Base-by-base conservation (phyloP, 176 grass and related monocot species). In the Guadua angustifolia region DNA sequence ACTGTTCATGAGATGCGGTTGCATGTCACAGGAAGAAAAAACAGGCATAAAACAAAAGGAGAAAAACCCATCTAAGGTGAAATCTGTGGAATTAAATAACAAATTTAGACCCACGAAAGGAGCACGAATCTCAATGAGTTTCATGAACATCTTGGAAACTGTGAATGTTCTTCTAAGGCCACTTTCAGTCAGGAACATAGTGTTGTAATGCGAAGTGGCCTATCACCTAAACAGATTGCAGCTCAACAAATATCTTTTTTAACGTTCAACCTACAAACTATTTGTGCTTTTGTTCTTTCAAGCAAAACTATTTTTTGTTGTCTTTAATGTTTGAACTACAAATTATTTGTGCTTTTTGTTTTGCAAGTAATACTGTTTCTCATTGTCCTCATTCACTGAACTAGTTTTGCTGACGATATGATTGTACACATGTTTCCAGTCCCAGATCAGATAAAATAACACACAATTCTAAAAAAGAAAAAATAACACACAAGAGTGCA, bases 391-490 rank as follows among this genome's bases (percentile, higher is more conserved):
- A 59, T 24, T 22, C 56, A 24, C 9, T 59, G 10, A 77, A 50
- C 51, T 46, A 62, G 18, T 81, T 83, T 71, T 81, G 15, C 10
- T 38, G 29, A 64, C 21, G 72, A 38, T 62, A 89, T 63, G 52
- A 71, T 58, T 9, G 15, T 33, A 89, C 14, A 80, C 14, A 63
- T 46, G 56, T 75, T 81, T 53, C 16, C 6, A 82, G 19, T 29
- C 29, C 29, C 29, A 29, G 29, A 76, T 45, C 4, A 55, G 24
- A 33, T 9, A 69, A 5, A 32, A 33, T 2, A 79, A 45, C 79
- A 60, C 2, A 11, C 26, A 42, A 5, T 55, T 68, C 43, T 14
- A 63, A 46, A 38, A 38, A 77, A 6, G 19, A 36, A 38, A 77
- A 5, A 32, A 33, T 2, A 79, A 45, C 79, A 60, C 2, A 11